phyloP scores from a whole-genome alignment of 306 rosid species.

The Pterocarpus macrocarpus region DNA sequence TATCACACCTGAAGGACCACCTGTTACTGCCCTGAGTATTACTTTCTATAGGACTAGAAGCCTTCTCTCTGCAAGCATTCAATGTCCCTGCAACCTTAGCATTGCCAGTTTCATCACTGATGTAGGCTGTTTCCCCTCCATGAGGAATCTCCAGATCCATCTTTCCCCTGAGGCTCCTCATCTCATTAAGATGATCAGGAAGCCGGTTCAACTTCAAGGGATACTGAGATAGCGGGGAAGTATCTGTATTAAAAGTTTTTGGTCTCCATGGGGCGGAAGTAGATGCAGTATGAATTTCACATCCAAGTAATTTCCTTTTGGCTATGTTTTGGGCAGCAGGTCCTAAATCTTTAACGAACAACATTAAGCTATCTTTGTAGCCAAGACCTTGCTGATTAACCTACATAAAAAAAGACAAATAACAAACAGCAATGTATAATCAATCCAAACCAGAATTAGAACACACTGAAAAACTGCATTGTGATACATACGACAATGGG shows the following conservation, averaged over 20 bases:
- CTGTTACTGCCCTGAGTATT: constrained; percentile 32
- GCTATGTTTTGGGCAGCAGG: constrained; percentile 59
- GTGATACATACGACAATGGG: not conserved
- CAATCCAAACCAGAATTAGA: too few species aligned
- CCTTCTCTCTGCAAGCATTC: constrained; percentile 35
- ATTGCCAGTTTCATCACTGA: not conserved
- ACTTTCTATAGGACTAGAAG: not conserved
- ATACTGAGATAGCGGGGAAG: constrained; percentile 34
- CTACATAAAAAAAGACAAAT: constrained; percentile 37
- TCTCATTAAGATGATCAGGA: constrained; percentile 6
- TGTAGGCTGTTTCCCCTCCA: constrained; percentile 24
- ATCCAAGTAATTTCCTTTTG: constrained; percentile 56
- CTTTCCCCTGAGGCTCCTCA: not conserved
- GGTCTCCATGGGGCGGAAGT: constrained; percentile 14
- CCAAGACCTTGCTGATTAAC: constrained; percentile 57
- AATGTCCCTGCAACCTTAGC: constrained; percentile 32
- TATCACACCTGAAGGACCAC: constrained; percentile 8
- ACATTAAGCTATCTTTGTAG: constrained; percentile 69
- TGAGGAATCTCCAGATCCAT: constrained; percentile 22
- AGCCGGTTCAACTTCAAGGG: not conserved
- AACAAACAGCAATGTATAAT: constrained; percentile 8
- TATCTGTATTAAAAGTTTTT: constrained; percentile 16
- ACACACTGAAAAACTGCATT: too few species aligned
- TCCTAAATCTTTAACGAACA: constrained; percentile 67
- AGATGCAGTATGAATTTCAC: constrained; percentile 46